Conservation (phyloP, 805 yeast genomes). For the Yarrowia phangngaensis region DNA sequence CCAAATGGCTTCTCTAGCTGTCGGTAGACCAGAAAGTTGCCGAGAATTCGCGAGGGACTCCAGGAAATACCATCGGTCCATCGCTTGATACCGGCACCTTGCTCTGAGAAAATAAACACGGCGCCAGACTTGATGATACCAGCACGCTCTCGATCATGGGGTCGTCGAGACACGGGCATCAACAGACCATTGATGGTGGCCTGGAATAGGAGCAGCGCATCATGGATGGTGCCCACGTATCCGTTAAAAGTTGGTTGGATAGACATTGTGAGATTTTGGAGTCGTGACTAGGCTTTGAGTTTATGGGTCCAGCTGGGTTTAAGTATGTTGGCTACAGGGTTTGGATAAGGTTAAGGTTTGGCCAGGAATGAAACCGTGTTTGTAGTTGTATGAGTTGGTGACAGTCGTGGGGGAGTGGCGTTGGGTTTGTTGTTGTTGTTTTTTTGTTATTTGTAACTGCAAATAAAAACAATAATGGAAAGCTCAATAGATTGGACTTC, state of each 20-base stretch:
- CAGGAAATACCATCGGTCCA: slow-evolving; percentile 98
- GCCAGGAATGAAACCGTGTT: slow-evolving; percentile 10
- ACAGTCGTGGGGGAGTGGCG: no score
- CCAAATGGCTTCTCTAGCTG: slow-evolving; percentile 52
- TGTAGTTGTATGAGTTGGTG: no score
- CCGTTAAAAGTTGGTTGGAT: slow-evolving; percentile 63
- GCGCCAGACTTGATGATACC: slow-evolving; percentile 68
- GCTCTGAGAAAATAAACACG: slow-evolving; percentile 81
- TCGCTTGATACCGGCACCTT: slow-evolving; percentile 74
- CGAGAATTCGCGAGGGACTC: slow-evolving; percentile 87
- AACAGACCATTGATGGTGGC: slow-evolving; percentile 64
- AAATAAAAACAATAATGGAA: background rate
- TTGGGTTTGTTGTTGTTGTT: background rate
- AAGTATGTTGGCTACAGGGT: slow-evolving; percentile 24
- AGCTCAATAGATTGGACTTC: no score
- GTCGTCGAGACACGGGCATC: slow-evolving; percentile 66
- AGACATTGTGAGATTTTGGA: slow-evolving; percentile 28
- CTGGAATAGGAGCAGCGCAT: slow-evolving; percentile 77
- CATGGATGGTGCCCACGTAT: slow-evolving; percentile 74
- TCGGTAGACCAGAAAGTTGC: slow-evolving; percentile 78
- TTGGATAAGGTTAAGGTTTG: slow-evolving; percentile 6
- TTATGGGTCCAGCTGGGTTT: slow-evolving; percentile 25
- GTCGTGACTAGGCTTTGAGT: slow-evolving; percentile 22
- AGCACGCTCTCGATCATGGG: slow-evolving; percentile 71
- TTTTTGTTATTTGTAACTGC: background rate